Base-by-base conservation (phyloP, 345 rosid genomes). In the Sonneratia alba region DNA sequence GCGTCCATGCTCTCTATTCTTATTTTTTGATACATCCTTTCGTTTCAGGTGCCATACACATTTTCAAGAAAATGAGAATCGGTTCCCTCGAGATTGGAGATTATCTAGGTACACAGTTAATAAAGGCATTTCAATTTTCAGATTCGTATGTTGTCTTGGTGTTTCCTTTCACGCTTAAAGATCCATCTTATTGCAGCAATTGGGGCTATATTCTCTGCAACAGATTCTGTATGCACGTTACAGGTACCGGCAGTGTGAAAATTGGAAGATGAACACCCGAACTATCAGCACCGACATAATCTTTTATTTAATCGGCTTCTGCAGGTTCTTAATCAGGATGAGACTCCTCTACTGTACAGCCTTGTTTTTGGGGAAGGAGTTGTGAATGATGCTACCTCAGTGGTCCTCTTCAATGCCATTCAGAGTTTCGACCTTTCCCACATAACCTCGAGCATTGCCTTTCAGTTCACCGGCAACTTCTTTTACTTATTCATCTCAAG, bases 191-290 rank as follows among this genome's bases (percentile, higher is more conserved):
- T 45, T 75, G 72, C 83, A 84, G 87, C 87, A 21, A 84, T 84
- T 57, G 87, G 87, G 48, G 87, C 81, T 34, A 84, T 84, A 74
- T 82, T 84, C 72, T 78, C 87, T 1, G 87, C 87, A 40, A 84
- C 87, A 21, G 87, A 84, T 75, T 84, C 87, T 24, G 85, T 84
- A 67, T 82, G 87, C 75, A 84, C 87, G 21, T 75, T 84, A 73
- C 87, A 84, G 85, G 87, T 79, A n/a, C 14, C 2, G 10, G 36
- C 38, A 8, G 27, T 43, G 42, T 36, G 61, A 55, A 57, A 57
- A 57, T 19, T 7, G 32, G 10, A 9, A 57, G 57, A 15, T 21
- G 6, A 53, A 2, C n/a, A 53, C 22, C 15, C 10, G 32, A 57
- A n/a, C 13, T 6, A 47, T 7, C 34, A 2, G 7, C 21, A 57